phyloP scores from a whole-genome alignment of 108 stramenopile genomes.

The Cyclotella atomus region DNA sequence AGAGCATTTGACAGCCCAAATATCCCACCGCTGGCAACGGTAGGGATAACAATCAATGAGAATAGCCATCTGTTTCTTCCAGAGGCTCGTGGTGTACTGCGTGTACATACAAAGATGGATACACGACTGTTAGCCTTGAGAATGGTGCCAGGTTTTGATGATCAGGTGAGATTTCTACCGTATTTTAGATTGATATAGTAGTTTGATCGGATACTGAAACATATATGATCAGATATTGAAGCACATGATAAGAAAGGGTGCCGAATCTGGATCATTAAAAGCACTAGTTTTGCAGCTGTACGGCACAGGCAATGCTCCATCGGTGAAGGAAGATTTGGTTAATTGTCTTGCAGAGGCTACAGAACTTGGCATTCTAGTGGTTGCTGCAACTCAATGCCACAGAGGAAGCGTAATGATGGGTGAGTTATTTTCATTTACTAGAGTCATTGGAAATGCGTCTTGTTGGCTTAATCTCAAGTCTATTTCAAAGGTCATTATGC shows the following conservation, averaged over 20 bases:
- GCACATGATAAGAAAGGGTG: slow-evolving; percentile 56
- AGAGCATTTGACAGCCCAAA: slow-evolving; percentile 96
- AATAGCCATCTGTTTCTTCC: slow-evolving; percentile 75
- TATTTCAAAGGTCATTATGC: slow-evolving; percentile 88
- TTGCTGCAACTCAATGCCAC: slow-evolving; percentile 94
- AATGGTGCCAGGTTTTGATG: slow-evolving; percentile 95
- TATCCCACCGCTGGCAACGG: slow-evolving; percentile 87
- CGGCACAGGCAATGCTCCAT: slow-evolving; percentile 95
- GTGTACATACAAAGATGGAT: slow-evolving; percentile 90
- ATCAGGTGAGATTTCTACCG: too few species aligned
- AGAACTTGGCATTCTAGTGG: slow-evolving; percentile 81
- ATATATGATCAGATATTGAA: slow-evolving; percentile 64
- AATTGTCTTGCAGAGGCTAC: slow-evolving; percentile 69
- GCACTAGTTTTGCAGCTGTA: slow-evolving; percentile 95
- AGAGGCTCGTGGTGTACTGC: slow-evolving; percentile 75
- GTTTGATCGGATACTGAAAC: too few species aligned
- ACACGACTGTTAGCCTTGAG: slow-evolving; percentile 85
- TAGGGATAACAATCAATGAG: slow-evolving; percentile 88
- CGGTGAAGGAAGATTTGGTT: slow-evolving; percentile 76
- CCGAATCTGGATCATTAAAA: slow-evolving; percentile 49
- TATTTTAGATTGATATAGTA: too few species aligned
- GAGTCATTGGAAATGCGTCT: background rate
- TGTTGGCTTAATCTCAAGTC: too few species aligned
- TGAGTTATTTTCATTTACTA: background rate
- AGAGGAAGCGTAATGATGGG: slow-evolving; percentile 87